Evolutionary conservation across 306 rosid genomes (phyloP).

Genomic region (Betula pendula): DNA sequence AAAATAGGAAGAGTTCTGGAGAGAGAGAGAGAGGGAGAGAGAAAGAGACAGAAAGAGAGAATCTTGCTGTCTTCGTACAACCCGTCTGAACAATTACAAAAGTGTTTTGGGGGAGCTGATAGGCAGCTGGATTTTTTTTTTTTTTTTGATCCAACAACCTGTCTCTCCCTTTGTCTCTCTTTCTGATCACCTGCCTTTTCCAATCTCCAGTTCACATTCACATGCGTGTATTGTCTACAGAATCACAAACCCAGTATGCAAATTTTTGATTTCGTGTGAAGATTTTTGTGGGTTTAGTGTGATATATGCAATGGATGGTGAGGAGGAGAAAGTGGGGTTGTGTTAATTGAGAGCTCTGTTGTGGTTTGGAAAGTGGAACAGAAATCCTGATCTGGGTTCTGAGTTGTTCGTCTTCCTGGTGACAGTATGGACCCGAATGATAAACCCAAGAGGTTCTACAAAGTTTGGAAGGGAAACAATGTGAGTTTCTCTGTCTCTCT

Average conservation of each 20-base stretch:
- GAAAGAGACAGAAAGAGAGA: slow-evolving; percentile 29
- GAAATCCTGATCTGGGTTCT: slow-evolving; percentile 36
- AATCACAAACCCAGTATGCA: slow-evolving; percentile 23
- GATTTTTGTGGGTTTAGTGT: slow-evolving; percentile 21
- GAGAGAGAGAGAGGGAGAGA: slow-evolving; percentile 8
- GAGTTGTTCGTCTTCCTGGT: slow-evolving; percentile 34
- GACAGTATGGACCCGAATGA: slow-evolving; percentile 35
- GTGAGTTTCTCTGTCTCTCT: slow-evolving; percentile 48
- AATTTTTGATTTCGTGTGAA: slow-evolving; percentile 18
- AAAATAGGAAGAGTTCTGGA: not conserved
- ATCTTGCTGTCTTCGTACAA: slow-evolving; percentile 50
- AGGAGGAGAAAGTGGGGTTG: slow-evolving; percentile 25
- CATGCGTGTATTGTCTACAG: not conserved
- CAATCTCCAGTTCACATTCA: slow-evolving; percentile 14
- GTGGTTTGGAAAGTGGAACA: slow-evolving; percentile 43
- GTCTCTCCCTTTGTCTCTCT: slow-evolving; percentile 11
- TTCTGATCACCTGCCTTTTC: slow-evolving; percentile 25
- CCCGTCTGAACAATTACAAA: slow-evolving; percentile 32
- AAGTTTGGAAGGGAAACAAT: slow-evolving; percentile 91
- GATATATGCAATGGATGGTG: slow-evolving; percentile 38
- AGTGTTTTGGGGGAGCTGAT: slow-evolving; percentile 32
- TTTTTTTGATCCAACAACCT: slow-evolving; percentile 29
- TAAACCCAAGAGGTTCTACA: slow-evolving; percentile 63
- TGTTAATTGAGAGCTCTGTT: slow-evolving; percentile 32
- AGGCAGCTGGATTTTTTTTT: slow-evolving; percentile 46